These are phyloP conservation scores for Epichloe sibirici DNA, from an alignment of 2,329 filamentous ascomycete genomes.

Conservation along the genomic window DNA sequence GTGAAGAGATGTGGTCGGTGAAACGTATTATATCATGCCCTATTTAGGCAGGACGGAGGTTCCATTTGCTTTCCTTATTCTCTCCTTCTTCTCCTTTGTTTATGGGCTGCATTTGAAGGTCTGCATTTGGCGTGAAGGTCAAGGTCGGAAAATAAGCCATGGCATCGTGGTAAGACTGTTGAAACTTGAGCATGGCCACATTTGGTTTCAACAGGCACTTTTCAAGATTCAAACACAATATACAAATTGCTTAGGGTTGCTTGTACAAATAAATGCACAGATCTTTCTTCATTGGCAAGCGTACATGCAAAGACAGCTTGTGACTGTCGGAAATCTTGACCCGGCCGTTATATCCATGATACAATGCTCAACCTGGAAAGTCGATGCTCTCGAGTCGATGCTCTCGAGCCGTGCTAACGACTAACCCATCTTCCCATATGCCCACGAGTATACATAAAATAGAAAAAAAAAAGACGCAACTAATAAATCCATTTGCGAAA, in stretches of 20 bases:
- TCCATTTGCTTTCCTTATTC: background rate
- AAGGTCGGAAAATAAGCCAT: background rate
- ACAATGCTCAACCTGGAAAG: conserved; percentile 3
- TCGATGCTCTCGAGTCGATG: background rate
- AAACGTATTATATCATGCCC: background rate
- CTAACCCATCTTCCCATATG: background rate
- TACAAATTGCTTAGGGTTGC: too few relatives aligned
- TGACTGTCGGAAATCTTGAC: background rate
- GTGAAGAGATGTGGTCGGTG: conserved; percentile 12
- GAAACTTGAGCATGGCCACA: background rate
- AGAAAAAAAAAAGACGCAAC: background rate
- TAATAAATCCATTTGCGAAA: background rate
- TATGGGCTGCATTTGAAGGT: conserved; percentile 16
- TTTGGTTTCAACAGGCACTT: background rate
- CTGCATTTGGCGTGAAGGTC: conserved; percentile 19
- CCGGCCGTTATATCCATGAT: conserved; percentile 7
- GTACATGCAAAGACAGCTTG: background rate
- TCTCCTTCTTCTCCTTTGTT: conserved; percentile 1
- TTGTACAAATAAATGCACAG: background rate
- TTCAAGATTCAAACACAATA: background rate
- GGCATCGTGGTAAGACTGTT: background rate
- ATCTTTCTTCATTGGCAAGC: background rate
- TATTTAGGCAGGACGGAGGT: too few relatives aligned
- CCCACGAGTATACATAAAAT: background rate
- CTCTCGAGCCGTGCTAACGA: background rate